phyloP scores from a whole-genome alignment of 768 basidiomycete species.

The Tremella fuciformis region DNA sequence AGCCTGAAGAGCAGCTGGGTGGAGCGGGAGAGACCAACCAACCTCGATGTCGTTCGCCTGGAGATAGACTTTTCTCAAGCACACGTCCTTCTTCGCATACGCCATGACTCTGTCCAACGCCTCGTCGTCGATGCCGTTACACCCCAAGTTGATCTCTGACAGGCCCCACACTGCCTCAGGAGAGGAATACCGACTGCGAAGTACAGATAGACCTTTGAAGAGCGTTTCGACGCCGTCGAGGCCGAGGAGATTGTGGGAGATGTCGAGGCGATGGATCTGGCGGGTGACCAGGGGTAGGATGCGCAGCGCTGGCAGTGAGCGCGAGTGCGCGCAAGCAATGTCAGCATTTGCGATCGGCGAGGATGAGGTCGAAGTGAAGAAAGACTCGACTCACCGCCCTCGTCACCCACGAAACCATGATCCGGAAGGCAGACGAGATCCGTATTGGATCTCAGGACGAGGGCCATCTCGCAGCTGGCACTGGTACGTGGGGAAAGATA shows the following conservation, averaged over 20 bases:
- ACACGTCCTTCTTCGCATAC: constrained; percentile 44
- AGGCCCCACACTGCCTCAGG: constrained; percentile 34
- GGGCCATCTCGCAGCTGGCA: constrained; percentile 21
- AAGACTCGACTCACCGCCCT: constrained; percentile 34
- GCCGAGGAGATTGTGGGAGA: constrained; percentile 45
- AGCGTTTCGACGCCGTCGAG: constrained; percentile 28
- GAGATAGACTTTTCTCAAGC: constrained; percentile 20
- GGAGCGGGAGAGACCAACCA: neutral
- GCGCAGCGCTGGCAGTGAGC: constrained; percentile 26
- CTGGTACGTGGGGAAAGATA: neutral
- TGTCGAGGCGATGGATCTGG: constrained; percentile 35
- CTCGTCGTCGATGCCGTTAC: constrained; percentile 32
- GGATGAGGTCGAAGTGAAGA: constrained; percentile 5
- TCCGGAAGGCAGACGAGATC: constrained; percentile 42
- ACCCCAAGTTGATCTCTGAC: constrained; percentile 37
- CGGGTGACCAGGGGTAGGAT: constrained; percentile 32
- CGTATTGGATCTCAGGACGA: constrained; percentile 31
- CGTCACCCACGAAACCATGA: constrained; percentile 42
- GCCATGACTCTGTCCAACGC: constrained; percentile 28
- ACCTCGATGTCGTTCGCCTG: constrained; percentile 39
- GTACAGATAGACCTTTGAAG: constrained; percentile 29
- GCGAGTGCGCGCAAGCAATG: neutral
- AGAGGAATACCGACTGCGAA: constrained; percentile 29
- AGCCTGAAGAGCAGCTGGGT: neutral
- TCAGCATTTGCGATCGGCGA: neutral